Evolutionary conservation across 177 flowering plant genomes (phyloP), one percentile per base, ranked within the genome.

Genomic region (Tripterygium wilfordii): DNA sequence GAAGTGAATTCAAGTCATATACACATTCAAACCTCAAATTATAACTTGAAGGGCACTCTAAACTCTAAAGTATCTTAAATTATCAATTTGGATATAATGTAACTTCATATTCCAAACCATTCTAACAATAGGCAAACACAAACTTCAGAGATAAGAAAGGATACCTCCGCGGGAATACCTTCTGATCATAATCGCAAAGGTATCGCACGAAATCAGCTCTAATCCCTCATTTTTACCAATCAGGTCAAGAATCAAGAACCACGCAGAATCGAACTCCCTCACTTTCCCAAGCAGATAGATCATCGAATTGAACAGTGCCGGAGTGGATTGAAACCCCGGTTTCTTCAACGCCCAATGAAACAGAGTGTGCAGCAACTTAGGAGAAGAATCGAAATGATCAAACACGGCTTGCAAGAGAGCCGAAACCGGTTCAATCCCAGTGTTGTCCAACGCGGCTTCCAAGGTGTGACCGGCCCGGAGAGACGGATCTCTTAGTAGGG

Each of bases 141-240:
- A n/a, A n/a, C n/a, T n/a, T n/a, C n/a, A n/a, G n/a, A n/a, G n/a
- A n/a, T 5, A 31, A 26, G 32, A 40, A 37, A 14, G 10, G 67
- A 50, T 74, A 74, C 90, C 86, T 50, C 85, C 83, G 5, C 88
- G 75, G 10, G 83, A 62, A 37, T 82, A 85, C 3, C 85, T 71
- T 37, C 91, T 77, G 32, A 84, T 76, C 49, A 87, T 56, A 31
- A 79, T 56, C 0, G 66, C 69, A 41, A 82, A 80, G 2, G 74
- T 63, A n/a, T 75, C 64, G 8, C 2, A 15, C 5, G 82, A 73
- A 52, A 75, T 68, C 49, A 69, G 44, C 21, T 29, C 32, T 16
- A 55, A 17, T 21, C 42, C 53, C 31, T 47, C 59, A 28, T 44
- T 42, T 14, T 24, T 54, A 25, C 43, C 56, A 27, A 71, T 40